A percentile compares a stretch with the other conserved stretches of the same genome.
Conservation (phyloP, 768 basidiomycete species). For the Boletellus sp. region DNA sequence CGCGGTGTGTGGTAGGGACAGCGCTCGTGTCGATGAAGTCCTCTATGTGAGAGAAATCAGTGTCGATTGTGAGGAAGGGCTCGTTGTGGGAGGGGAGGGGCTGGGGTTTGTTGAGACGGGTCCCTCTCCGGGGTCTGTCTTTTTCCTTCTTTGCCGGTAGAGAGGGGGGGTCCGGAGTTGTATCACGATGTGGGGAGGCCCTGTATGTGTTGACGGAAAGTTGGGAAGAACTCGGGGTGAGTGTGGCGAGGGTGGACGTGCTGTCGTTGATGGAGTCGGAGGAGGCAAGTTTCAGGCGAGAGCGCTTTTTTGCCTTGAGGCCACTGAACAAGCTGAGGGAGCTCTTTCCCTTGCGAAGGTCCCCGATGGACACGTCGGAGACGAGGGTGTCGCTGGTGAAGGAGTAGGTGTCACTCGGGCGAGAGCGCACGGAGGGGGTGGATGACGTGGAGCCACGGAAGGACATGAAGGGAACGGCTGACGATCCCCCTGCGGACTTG, state of each 20-base stretch:
- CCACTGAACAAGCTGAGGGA: slow-evolving; percentile 41
- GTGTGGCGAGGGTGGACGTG: slow-evolving; percentile 33
- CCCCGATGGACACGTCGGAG: slow-evolving; percentile 35
- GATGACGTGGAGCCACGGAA: slow-evolving; percentile 32
- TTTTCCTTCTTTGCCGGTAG: slow-evolving; percentile 28
- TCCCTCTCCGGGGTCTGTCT: slow-evolving; percentile 15
- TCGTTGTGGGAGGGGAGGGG: slow-evolving; percentile 27
- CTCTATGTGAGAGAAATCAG: slow-evolving; percentile 59
- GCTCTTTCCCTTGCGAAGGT: slow-evolving; percentile 46
- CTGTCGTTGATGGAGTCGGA: slow-evolving; percentile 26
- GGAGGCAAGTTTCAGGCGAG: slow-evolving; percentile 39
- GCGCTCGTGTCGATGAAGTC: slow-evolving; percentile 62
- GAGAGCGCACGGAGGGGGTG: slow-evolving; percentile 24
- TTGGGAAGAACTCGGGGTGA: slow-evolving; percentile 37
- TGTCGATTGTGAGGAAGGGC: slow-evolving; percentile 21
- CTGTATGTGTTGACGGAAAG: slow-evolving; percentile 22
- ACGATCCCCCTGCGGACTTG: slow-evolving; percentile 16
- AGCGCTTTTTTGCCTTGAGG: slow-evolving; percentile 39
- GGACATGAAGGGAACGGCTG: slow-evolving; percentile 29
- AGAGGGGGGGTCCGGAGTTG: slow-evolving; percentile 8
- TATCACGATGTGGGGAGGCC: slow-evolving; percentile 1
- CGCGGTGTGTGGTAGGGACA: slow-evolving; percentile 3
- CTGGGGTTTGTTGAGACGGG: slow-evolving; percentile 23
- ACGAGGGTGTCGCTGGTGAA: slow-evolving; percentile 25
- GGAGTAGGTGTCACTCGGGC: slow-evolving; percentile 30